Percentiles rank a stretch among this genome's conserved stretches.
Conservation (phyloP, 2,329 filamentous ascomycete genomes). For the Pseudocercospora cruenta region DNA sequence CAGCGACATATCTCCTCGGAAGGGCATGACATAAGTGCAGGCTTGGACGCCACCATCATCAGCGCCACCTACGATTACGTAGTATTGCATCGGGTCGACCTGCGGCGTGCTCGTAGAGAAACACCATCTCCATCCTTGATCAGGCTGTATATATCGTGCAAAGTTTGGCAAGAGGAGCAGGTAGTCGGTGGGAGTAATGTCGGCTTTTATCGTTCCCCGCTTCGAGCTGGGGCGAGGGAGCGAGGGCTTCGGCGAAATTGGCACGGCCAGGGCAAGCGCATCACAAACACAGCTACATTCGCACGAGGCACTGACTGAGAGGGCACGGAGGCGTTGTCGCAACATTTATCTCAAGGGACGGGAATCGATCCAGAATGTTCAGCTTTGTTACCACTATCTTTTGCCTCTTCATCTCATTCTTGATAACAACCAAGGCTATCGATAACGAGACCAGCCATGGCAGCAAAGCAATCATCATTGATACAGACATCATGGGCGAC, state of each 20-base stretch:
- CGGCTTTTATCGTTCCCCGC: neutral
- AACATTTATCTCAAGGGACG: neutral
- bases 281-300: neutral
- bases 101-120: neutral
- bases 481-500: slow-evolving; percentile 29
- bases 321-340: neutral
- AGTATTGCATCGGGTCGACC: neutral
- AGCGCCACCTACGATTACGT: neutral
- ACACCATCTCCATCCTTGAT: neutral
- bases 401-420: neutral
- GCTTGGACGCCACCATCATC: neutral
- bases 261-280: neutral
- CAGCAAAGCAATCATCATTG: slow-evolving; percentile 52
- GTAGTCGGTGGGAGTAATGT: neutral
- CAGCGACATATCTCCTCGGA: neutral
- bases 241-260: neutral
- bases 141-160: neutral
- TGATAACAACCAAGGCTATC: neutral
- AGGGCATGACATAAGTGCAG: neutral
- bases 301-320: neutral
- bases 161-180: neutral
- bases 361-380: neutral
- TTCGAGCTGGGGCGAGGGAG: neutral
- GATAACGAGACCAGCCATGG: neutral
- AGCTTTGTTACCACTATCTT: neutral